Evolutionary conservation across 371 early-diverging fungal species (phyloP), one percentile per base, ranked within the genome.

Genomic region (Polyrhizophydium stewartii): DNA sequence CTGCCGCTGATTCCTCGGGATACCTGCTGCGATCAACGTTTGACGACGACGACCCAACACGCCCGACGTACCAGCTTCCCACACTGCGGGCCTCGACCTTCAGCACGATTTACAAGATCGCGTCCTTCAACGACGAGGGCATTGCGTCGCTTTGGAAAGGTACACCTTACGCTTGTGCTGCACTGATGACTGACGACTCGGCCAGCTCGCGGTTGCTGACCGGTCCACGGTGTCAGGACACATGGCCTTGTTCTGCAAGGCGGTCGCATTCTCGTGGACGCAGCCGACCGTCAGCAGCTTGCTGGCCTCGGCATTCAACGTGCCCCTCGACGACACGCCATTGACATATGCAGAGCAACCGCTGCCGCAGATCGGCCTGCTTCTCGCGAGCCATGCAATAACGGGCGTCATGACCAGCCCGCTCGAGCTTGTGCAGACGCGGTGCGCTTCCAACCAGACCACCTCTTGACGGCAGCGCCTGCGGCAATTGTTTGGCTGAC

Each of bases 221-320:
- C 31, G 5, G 1, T 17, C 25, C 32, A 7, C 32, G 2, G 12
- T 25, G 64, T 70, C 24, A 25, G 55, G 32, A 59, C 69, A 45
- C 37, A 52, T 13, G 19, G 75, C 32, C 40, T 78, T 17, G 75
- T 66, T 92, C 32, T 79, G 95, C 58, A 67, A 85, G 37, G 80
- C 84, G 67, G 78, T 85, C 43, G 13, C 25, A 3, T 53, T 53
- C 25, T 13, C 53, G 13, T 53, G 53, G 53, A 78, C 85, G 6
- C 84, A 87, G 0, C 67, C 92, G 24, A 69, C 91, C 3, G 84
- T 92, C 62, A 86, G 87, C n/a, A 22, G 46, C 12, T 1, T 61
- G 7, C 38, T 56, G 30, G 41, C 32, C 5, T 10, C 53, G 6
- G 21, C 7, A 6, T n/a, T 53, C n/a, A 31, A 25, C 24, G 25